Base-by-base conservation (phyloP, 106 monocot genomes). In the Allium fistulosum region DNA sequence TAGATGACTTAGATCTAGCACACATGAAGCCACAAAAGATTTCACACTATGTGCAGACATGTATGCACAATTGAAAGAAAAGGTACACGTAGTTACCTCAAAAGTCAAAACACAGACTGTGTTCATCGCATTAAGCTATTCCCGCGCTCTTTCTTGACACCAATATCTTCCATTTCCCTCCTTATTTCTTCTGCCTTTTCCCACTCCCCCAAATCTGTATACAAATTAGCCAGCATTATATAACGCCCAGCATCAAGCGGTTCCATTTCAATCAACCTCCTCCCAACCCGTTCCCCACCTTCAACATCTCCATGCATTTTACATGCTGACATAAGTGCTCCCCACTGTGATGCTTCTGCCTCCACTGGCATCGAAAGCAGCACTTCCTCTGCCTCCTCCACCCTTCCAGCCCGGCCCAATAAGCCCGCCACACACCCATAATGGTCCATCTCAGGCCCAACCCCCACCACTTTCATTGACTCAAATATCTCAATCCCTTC, bases 371-470 rank as follows among this genome's bases (percentile, higher is more conserved):
- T 90, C 8, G 18, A n/a, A 6, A 76, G 69, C 61, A 94, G 51
- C 46, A 94, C 57, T 11, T 82, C 59, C 47, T 90, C 86, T 0
- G 90, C 94, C 69, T 82, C 90, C 17, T 74, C 55, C 68, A 89
- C 60, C 53, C 50, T 61, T 15, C 89, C 93, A 1, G 83, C 80
- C 53, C 87, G 68, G 16, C 85, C 84, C 61, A 90, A 57, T 11
- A 94, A 72, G 63, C 87, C 87, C 4, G 77, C 82, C 73, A 94
- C 9, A 68, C 94, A 94, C 9, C 85, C 87, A 62, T 85, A 94
- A 51, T 94, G 90, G 58, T 90, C 87, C 53, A 73, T 72, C 15
- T 65, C 72, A 12, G 80, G 78, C 17, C 78, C 72, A 16, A 90
- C 8, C 10, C 87, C 79, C 1, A 45, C 14, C 27, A 62, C 26